Evolutionary conservation across 2,329 filamentous ascomycete genomes (phyloP).

Genomic region (Sporothrix euskadiensis): DNA sequence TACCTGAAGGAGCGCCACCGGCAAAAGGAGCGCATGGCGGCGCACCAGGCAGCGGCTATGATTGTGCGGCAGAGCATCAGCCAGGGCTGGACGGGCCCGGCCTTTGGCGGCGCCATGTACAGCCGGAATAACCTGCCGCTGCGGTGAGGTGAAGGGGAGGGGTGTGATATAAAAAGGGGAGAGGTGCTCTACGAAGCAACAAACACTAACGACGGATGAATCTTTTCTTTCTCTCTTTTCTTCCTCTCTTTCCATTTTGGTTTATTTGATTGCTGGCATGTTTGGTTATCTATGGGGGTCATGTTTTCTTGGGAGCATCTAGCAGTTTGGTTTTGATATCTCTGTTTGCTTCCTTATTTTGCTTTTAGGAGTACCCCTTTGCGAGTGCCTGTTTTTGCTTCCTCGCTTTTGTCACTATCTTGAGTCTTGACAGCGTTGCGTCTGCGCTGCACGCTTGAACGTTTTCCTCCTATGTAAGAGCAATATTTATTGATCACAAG

Average conservation of each 20-base stretch:
- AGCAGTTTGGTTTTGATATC: background rate
- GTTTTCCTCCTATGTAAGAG: background rate
- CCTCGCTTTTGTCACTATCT: background rate
- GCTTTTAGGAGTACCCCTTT: constrained; percentile 10
- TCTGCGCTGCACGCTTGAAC: background rate
- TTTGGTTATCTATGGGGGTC: background rate
- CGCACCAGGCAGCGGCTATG: constrained; percentile 84
- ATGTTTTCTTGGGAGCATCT: constrained; percentile 4
- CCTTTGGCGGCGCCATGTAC: constrained; percentile 45
- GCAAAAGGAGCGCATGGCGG: constrained; percentile 90
- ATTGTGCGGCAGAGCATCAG: constrained; percentile 89
- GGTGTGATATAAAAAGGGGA: background rate
- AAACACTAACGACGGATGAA: constrained; percentile 7
- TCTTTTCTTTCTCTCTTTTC: background rate
- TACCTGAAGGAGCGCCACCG: constrained; percentile 89
- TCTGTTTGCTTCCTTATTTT: background rate
- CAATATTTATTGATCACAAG: background rate
- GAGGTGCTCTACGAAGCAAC: background rate
- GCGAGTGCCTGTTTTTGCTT: background rate
- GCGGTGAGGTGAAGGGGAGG: constrained; percentile 40
- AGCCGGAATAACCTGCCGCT: constrained; percentile 50
- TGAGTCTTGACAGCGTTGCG: background rate
- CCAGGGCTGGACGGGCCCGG: constrained; percentile 53
- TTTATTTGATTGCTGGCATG: background rate
- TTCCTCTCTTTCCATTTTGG: background rate